Evolutionary conservation across 352 stramenopile species (phyloP), one percentile per base, ranked within the genome.

Genomic region (Globisporangium cederbergense): DNA sequence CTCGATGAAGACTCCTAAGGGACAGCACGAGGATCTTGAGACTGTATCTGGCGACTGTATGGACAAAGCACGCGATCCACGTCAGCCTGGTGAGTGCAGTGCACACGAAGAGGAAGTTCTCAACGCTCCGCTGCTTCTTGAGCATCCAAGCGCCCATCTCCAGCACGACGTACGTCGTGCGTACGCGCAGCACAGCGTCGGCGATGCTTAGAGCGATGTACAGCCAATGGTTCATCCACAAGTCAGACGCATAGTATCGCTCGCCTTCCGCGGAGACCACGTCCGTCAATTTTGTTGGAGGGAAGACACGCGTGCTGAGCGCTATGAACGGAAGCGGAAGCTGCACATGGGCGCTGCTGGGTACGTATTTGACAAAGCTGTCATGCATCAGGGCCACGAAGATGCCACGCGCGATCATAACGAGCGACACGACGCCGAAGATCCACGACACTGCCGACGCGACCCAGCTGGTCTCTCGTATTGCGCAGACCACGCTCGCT

Each of bases 191-290:
- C 8, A 83, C 55, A 2, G 76, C 66, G 10, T 89, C 78, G 18
- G 80, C 36, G 30, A 86, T 79, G 58, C 80, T 88, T 2, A 89
- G 49, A 5, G 67, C 18, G 11, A 88, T 85, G 66, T 88, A 89
- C 8, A 89, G 65, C 80, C 80, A 89, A 51, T 89, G 76, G 66
- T 88, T 89, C 66, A 88, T 86, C 80, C 80, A 89, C 2, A 85
- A 54, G 30, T 86, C 76, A 1, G 80, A 88, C 3, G 74, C 80
- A 52, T 85, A 76, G 22, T 85, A 66, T n/a, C 71, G 28, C 42
- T 60, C 71, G 38, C 76, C 80, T 28, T 78, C 76, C 57, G 84
- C 83, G 4, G 62, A 62, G 36, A 89, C 74, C 13, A 84, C 0
- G 55, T 18, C 8, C 57, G 67, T 8, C 69, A 64, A 25, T 76